phyloP scores from a whole-genome alignment of 192 early-diverging fungal species.

The Backusella tarrabulga region DNA sequence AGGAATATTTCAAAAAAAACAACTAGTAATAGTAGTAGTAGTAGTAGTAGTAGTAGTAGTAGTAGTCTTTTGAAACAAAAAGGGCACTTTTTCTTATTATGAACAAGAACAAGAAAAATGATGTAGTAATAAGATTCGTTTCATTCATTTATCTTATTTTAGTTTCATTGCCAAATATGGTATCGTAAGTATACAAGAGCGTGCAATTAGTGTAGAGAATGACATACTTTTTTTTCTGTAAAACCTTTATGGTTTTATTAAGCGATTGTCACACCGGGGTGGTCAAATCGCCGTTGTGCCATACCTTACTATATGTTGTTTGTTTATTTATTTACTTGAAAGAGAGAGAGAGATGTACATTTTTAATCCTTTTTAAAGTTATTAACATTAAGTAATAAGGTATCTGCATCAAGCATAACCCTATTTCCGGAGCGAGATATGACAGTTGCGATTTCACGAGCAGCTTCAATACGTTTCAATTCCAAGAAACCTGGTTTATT shows the following conservation, averaged over 20 bases:
- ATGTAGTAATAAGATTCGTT: background rate
- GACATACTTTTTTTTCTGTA: background rate
- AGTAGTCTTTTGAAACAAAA: too few relatives aligned
- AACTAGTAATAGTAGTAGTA: too few relatives aligned
- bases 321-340: background rate
- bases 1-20: too few relatives aligned
- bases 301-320: background rate
- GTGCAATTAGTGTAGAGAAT: background rate
- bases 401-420: constrained; percentile 88
- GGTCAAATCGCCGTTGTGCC: background rate
- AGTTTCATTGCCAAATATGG: background rate
- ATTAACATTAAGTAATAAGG: constrained; percentile 90
- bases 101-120: background rate
- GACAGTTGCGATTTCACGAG: constrained; percentile 89
- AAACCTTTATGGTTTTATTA: background rate
- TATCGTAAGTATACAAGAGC: background rate
- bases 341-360: background rate
- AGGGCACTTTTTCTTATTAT: too few relatives aligned
- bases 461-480: constrained; percentile 90
- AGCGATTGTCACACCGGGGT: background rate
- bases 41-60: too few relatives aligned
- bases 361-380: constrained; percentile 3
- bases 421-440: constrained; percentile 85
- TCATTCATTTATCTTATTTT: background rate
- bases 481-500: constrained; percentile 97